phyloP scores from a whole-genome alignment of 192 early-diverging fungal species.

The Helicostylum pulchrum region DNA sequence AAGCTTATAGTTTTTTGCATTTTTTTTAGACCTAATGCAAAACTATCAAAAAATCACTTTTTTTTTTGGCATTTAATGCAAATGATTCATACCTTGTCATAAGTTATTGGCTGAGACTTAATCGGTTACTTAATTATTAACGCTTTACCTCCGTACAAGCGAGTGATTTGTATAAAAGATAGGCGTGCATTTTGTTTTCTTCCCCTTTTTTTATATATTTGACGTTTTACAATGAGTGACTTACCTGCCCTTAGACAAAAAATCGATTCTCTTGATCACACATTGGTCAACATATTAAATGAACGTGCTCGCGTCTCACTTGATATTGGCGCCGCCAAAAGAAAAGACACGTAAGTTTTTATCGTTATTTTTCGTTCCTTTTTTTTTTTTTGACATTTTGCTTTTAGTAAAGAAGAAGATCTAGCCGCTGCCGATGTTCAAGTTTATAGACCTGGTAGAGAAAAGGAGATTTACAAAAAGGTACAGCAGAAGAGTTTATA shows the following conservation, averaged over 20 bases:
- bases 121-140: too few relatives aligned
- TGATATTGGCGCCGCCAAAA: conserved; percentile 75
- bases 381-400: conserved; percentile 7
- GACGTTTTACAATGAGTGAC: conserved; percentile 35
- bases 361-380: neutral
- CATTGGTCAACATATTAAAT: conserved; percentile 74
- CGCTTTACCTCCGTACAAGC: too few relatives aligned
- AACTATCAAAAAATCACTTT: too few relatives aligned
- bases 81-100: too few relatives aligned
- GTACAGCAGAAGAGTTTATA: conserved; percentile 25
- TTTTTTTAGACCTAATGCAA: too few relatives aligned
- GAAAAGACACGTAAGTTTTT: conserved; percentile 29
- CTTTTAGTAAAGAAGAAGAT: conserved; percentile 25
- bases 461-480: conserved; percentile 74
- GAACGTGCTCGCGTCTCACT: conserved; percentile 78
- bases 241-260: conserved; percentile 56
- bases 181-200: too few relatives aligned
- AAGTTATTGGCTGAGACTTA: too few relatives aligned
- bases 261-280: conserved; percentile 73
- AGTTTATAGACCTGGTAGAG: conserved; percentile 73
- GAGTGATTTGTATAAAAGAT: too few relatives aligned
- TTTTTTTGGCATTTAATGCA: too few relatives aligned
- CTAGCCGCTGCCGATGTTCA: conserved; percentile 42
- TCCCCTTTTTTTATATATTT: neutral
- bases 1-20: too few relatives aligned